These are phyloP conservation scores for Lactarius hengduanensis DNA, from an alignment of 768 basidiomycete species.

Conservation along the genomic window DNA sequence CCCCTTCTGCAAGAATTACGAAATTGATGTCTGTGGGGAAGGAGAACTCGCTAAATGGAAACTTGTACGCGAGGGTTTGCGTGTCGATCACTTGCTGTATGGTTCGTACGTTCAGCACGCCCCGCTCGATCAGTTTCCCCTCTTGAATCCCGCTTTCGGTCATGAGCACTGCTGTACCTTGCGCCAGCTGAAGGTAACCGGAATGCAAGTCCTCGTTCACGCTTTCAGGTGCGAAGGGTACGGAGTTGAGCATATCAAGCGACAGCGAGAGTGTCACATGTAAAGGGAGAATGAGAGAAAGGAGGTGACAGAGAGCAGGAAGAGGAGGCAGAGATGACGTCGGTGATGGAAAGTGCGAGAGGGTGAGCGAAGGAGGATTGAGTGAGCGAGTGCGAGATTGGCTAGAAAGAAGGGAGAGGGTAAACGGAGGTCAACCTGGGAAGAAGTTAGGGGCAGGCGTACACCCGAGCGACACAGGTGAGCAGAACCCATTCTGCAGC, in stretches of 20 bases:
- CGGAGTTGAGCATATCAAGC: slow-evolving; percentile 57
- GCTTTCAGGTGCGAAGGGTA: slow-evolving; percentile 59
- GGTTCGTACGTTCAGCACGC: slow-evolving; percentile 60
- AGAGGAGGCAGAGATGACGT: neutral
- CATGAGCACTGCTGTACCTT: slow-evolving; percentile 56
- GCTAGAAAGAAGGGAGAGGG: slow-evolving; percentile 39
- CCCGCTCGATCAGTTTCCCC: slow-evolving; percentile 61
- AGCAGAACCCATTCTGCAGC: slow-evolving; percentile 78
- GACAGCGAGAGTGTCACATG: slow-evolving; percentile 58
- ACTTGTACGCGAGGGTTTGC: slow-evolving; percentile 71
- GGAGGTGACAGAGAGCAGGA: slow-evolving; percentile 54
- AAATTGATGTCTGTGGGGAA: slow-evolving; percentile 76
- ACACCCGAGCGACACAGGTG: slow-evolving; percentile 61
- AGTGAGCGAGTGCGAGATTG: slow-evolving; percentile 66
- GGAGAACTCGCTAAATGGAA: slow-evolving; percentile 70
- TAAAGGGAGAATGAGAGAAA: slow-evolving; percentile 60
- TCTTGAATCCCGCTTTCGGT: slow-evolving; percentile 68
- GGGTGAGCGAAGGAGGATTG: slow-evolving; percentile 61
- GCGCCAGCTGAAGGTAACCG: slow-evolving; percentile 71
- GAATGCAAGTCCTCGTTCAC: slow-evolving; percentile 72
- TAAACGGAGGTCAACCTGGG: slow-evolving; percentile 1
- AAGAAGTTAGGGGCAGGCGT: slow-evolving; percentile 33
- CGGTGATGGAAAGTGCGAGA: slow-evolving; percentile 60
- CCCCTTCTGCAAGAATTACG: slow-evolving; percentile 59
- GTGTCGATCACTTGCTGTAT: slow-evolving; percentile 60